Evolutionary conservation across 2,329 filamentous ascomycete species (phyloP), one percentile per base, ranked within the genome.

Genomic region (Penicillium sp.): DNA sequence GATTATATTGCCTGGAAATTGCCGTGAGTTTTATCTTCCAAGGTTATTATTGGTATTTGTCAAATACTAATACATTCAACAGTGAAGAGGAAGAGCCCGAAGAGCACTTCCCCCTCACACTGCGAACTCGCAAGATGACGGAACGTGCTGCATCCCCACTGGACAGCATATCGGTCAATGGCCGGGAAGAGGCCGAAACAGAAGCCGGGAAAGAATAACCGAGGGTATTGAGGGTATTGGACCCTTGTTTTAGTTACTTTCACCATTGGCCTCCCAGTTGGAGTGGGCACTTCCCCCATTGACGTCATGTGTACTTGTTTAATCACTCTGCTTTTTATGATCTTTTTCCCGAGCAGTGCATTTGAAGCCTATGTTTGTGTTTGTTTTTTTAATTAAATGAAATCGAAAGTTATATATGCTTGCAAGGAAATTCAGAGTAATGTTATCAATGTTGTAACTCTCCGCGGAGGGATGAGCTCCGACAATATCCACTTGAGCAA

Each of bases 1-100:
- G 94, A 99, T 73, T 97, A 99, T 75, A 91, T 97, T 70, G 90
- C 93, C 33, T 99, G 94, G 94, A 96, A 95, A 79, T 81, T 97
- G 58, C 94, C 93, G 89, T 97, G 84, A 89, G 93, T 92, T 56
- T 9, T 50, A 40, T 42, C 31, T 61, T 17, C 23, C 23, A 23
- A 23, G 23, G 4, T 23, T 23, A 48, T 35, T 13, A 7, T 23
- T 17, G 0, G 13, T 23, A 2, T 42, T 46, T 8, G 19, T 60
- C 29, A 49, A 48, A 54, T 50, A 25, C 48, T 62, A 45, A 55
- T 37, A 60, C 59, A 50, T 61, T 69, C 45, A 52, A 38, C 69
- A 95, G 91, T 77, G 91, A 94, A 75, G 93, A 97, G 74, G 94
- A 97, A 80, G 94, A 97, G 67, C 86, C 89, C 0, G 93, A 90